A percentile compares a stretch with the other conserved stretches of the same genome.
These are phyloP conservation scores for Klebsormidium nitens DNA, from an alignment of 139 green algal genomes.

Conservation along the genomic window DNA sequence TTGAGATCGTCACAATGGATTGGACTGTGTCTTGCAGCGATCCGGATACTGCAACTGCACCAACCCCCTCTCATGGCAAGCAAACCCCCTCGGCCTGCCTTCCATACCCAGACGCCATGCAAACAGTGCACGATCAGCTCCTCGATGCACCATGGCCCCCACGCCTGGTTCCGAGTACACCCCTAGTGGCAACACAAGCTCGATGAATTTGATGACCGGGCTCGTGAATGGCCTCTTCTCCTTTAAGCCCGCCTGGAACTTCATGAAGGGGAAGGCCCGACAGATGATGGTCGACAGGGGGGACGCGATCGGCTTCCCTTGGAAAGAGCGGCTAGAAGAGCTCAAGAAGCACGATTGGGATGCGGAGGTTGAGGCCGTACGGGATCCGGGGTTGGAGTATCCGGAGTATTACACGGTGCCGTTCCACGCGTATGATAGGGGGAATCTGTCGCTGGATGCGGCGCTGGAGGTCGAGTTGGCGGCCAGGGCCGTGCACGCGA, in stretches of 20 bases:
- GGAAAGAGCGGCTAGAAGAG: conserved; percentile 48
- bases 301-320: conserved; percentile 63
- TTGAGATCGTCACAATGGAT: too few relatives aligned
- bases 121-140: too few relatives aligned
- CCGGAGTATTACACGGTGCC: conserved; percentile 47
- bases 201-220: conserved; percentile 10
- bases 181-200: conserved; percentile 5
- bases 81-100: too few relatives aligned
- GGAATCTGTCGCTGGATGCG: conserved; percentile 42
- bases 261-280: conserved; percentile 44
- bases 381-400: conserved; percentile 42
- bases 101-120: too few relatives aligned
- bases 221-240: conserved; percentile 48
- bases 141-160: too few relatives aligned
- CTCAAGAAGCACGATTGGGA: conserved; percentile 60
- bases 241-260: conserved; percentile 59
- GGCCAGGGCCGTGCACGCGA: conserved; percentile 33
- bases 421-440: conserved; percentile 45
- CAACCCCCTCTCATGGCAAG: too few relatives aligned
- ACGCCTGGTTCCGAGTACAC: conserved; percentile 18
- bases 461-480: conserved; percentile 42
- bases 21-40: too few relatives aligned
- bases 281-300: conserved; percentile 66
- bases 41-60: too few relatives aligned
- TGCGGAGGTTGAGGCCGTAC: conserved; percentile 31